Base-by-base conservation (phyloP, 352 stramenopile genomes). In the Phytophthora niederhauseri region DNA sequence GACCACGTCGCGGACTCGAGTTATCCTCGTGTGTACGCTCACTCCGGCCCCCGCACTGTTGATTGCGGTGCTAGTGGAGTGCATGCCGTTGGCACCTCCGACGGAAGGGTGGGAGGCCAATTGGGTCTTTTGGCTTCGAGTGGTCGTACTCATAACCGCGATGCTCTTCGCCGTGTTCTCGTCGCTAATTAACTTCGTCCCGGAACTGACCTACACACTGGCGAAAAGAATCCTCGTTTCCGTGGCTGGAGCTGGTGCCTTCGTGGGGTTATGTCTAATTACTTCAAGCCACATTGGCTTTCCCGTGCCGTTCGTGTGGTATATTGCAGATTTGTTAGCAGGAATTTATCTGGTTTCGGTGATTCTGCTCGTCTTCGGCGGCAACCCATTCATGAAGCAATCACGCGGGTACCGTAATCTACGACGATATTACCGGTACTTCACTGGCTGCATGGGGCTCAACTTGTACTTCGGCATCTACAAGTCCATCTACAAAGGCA, bases 81-180 rank as follows among this genome's bases (percentile, higher is more conserved):
- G 45, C 9, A 11, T 64, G 12, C 55, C 54, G 15, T 30, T 69
- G 17, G 17, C 53, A 36, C 11, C 54, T 8, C 46, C 62, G 26
- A 53, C 46, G 0, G 62, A 53, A 41, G 62, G 54, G 6, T 69
- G 62, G 62, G 26, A 45, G 20, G 46, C 54, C 24, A 69, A 69
- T 14, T 69, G 54, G 62, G 46, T 69, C 11, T 69, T 69, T 19
- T 69, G 49, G 49, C 28, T 31, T 31, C 28, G 28, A 31, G 28
- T 7, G 28, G 28, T 31, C 22, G 22, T 26, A 26, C 22, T 26
- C 22, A 26, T 26, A 26, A 26, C 22, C 22, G 52, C n/a, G 17
- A 48, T 59, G 53, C 30, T 59, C 11, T 59, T 59, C 19, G 52
- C 52, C 15, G 22, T 49, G 51, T 9, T 45, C 28, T 57, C 28